Percentiles rank a stretch among this genome's conserved stretches.
Conservation (phyloP, 768 basidiomycete genomes). For the Suillus tomentosus region DNA sequence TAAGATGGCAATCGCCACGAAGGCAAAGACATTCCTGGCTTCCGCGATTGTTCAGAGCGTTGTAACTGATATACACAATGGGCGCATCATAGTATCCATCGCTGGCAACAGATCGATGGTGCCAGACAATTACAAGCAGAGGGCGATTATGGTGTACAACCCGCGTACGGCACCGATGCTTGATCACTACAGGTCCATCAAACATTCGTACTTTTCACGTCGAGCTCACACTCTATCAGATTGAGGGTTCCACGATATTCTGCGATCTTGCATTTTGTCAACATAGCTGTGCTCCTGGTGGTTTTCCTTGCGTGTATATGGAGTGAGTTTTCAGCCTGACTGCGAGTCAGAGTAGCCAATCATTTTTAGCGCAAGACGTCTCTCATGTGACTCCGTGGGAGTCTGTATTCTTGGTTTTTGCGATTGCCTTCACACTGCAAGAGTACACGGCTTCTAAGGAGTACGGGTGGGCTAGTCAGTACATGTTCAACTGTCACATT, state of each 20-base stretch:
- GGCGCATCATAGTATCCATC: slow-evolving; percentile 69
- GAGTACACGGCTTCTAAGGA: slow-evolving; percentile 89
- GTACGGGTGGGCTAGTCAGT: slow-evolving; percentile 85
- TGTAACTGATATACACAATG: slow-evolving; percentile 84
- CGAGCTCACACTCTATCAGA: slow-evolving; percentile 36
- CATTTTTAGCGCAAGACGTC: slow-evolving; percentile 54
- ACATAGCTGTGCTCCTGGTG: slow-evolving; percentile 66
- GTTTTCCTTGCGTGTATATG: slow-evolving; percentile 76
- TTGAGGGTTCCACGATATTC: slow-evolving; percentile 83
- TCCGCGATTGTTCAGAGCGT: slow-evolving; percentile 85
- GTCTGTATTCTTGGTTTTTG: slow-evolving; percentile 71
- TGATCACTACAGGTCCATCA: slow-evolving; percentile 74
- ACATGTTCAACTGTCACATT: slow-evolving; percentile 9
- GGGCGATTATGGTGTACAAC: slow-evolving; percentile 74
- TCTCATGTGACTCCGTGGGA: slow-evolving; percentile 62
- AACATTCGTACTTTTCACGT: slow-evolving; percentile 6
- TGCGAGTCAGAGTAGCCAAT: slow-evolving; percentile 9
- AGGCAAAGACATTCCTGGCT: slow-evolving; percentile 82
- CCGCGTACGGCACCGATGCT: slow-evolving; percentile 67
- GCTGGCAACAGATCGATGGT: slow-evolving; percentile 71
- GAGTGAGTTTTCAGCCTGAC: slow-evolving; percentile 47
- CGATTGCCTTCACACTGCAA: slow-evolving; percentile 75
- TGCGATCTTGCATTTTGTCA: slow-evolving; percentile 75
- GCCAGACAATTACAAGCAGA: slow-evolving; percentile 87
- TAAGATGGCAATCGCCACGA: slow-evolving; percentile 87